Conservation (phyloP, 441 rosid species). For the Populus tomentosa region DNA sequence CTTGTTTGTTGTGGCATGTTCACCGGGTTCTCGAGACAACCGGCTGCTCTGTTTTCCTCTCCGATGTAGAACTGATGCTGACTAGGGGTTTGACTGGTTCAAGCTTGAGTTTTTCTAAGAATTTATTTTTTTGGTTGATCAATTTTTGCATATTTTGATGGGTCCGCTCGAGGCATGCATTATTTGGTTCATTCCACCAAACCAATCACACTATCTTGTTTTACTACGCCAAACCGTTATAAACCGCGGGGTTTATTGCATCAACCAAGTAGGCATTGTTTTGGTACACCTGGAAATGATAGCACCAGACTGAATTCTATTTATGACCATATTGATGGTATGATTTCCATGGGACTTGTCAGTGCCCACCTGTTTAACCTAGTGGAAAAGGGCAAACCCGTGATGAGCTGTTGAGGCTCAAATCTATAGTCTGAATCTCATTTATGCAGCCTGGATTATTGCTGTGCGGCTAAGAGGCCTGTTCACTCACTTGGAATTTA, state of each 20-base stretch:
- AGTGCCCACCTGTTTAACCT: neutral
- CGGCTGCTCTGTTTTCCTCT: neutral
- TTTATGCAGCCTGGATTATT: neutral
- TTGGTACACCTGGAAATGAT: neutral
- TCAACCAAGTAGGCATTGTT: neutral
- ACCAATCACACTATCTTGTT: too few species aligned
- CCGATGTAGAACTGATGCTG: neutral
- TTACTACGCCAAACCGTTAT: too few species aligned
- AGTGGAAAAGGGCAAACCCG: neutral
- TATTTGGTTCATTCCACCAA: neutral
- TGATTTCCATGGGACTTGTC: neutral
- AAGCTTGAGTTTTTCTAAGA: neutral
- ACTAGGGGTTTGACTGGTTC: neutral
- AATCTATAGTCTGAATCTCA: neutral
- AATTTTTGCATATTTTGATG: neutral
- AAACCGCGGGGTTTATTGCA: neutral
- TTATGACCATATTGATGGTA: neutral
- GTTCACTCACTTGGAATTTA: neutral
- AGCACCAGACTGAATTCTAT: neutral
- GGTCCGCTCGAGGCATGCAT: constrained; percentile 1
- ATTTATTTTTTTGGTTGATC: constrained; percentile 6
- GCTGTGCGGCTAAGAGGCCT: neutral
- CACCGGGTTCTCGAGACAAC: neutral
- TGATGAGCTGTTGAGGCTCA: neutral
- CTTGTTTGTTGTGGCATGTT: neutral